Conservation (phyloP, 257 asterid genomes). For the Rauvolfia tetraphylla region DNA sequence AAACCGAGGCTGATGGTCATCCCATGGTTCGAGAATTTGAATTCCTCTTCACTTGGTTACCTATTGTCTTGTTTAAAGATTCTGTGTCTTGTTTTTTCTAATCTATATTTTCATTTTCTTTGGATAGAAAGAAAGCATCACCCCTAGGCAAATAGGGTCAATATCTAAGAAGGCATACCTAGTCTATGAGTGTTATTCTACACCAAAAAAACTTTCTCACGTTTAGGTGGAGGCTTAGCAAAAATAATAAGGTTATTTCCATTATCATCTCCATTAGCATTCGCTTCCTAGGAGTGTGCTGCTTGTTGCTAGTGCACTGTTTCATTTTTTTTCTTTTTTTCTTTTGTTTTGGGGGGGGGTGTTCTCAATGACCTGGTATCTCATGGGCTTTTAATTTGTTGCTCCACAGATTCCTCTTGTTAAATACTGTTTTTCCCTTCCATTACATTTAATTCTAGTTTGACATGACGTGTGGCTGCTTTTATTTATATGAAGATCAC, state of each 20-base stretch:
- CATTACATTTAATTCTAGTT: slow-evolving; percentile 1
- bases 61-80: neutral
- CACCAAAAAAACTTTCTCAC: no score
- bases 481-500: slow-evolving; percentile 60
- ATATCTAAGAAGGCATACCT: neutral
- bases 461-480: slow-evolving; percentile 2
- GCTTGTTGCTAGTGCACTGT: neutral
- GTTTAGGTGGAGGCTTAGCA: neutral
- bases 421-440: neutral
- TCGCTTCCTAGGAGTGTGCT: neutral
- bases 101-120: neutral
- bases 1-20: neutral
- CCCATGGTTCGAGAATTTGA: neutral
- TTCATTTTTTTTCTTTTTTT: neutral
- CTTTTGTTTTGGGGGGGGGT: no score
- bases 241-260: neutral
- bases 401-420: neutral
- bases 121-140: neutral
- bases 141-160: neutral
- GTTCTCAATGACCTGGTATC: neutral
- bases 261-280: neutral
- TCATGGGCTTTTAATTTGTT: neutral
- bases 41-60: neutral
- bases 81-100: neutral
- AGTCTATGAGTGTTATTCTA: neutral